Evolutionary conservation across 2,329 filamentous ascomycete genomes (phyloP).

Genomic region (Clathrospora elynae): DNA sequence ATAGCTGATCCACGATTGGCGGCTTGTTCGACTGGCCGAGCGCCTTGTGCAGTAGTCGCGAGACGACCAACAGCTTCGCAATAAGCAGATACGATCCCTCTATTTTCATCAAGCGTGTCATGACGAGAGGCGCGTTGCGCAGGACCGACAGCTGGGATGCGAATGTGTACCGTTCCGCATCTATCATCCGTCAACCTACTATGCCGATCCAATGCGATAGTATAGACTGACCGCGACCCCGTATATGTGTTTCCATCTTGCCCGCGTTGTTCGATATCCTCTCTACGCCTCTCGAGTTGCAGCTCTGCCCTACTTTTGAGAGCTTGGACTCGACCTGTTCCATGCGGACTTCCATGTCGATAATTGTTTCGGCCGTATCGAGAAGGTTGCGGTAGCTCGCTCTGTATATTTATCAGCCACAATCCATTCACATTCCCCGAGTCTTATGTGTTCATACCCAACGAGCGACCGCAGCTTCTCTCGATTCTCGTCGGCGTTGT

Average conservation of each 20-base stretch:
- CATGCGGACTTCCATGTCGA: conserved; percentile 83
- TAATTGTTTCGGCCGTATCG: conserved; percentile 90
- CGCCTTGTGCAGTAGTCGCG: conserved; percentile 74
- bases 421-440: not conserved
- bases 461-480: conserved; percentile 70
- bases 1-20: conserved; percentile 65
- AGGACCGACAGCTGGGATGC: conserved; percentile 64
- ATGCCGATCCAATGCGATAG: conserved; percentile 1
- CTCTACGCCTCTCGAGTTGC: conserved; percentile 73
- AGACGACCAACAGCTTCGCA: conserved; percentile 72
- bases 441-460: conserved; percentile 54
- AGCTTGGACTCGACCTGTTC: conserved; percentile 73
- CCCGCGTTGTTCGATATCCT: conserved; percentile 65
- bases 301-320: conserved; percentile 73
- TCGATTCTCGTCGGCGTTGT: conserved; percentile 66
- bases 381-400: conserved; percentile 84
- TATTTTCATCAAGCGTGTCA: conserved; percentile 59
- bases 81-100: conserved; percentile 59
- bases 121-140: conserved; percentile 59
- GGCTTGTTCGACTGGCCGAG: conserved; percentile 61
- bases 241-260: conserved; percentile 55
- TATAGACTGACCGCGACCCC: conserved; percentile 47
- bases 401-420: conserved; percentile 45
- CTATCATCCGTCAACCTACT: conserved; percentile 39
- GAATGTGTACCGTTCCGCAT: conserved; percentile 53